Evolutionary conservation across 176 grass and related monocot species (phyloP).

Genomic region (Microstegium vimineum): DNA sequence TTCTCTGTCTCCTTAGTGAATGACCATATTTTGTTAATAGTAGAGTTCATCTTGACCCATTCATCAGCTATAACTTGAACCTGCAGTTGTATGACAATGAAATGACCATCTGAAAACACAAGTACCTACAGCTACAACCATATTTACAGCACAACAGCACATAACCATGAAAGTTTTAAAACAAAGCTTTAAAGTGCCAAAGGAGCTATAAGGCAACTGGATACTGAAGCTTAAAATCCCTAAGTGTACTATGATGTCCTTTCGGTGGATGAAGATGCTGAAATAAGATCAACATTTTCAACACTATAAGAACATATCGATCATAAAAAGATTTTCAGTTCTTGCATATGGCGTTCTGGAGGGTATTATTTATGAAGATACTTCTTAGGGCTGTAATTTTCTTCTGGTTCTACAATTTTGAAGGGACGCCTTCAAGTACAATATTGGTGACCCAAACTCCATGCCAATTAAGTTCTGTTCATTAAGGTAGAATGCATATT

Average conservation of each 20-base stretch:
- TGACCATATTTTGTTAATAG: constrained; percentile 20
- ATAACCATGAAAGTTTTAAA: neutral
- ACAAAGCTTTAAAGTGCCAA: no score
- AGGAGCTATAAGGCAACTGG: neutral
- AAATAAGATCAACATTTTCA: neutral
- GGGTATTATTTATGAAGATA: neutral
- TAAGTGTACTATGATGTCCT: neutral
- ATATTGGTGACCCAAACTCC: neutral
- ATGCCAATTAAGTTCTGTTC: neutral
- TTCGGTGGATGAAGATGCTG: neutral
- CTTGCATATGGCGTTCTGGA: neutral
- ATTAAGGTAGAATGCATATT: neutral
- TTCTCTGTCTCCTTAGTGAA: constrained; percentile 37
- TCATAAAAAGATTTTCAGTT: neutral
- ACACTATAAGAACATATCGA: neutral
- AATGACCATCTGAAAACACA: constrained; percentile 6
- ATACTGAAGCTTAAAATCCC: neutral
- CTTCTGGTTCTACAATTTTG: neutral
- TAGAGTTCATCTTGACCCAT: constrained; percentile 20
- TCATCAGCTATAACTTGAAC: constrained; percentile 32
- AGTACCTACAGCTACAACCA: neutral
- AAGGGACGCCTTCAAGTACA: neutral
- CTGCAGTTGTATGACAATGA: constrained; percentile 1
- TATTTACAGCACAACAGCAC: neutral
- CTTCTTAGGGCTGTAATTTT: neutral